Base-by-base conservation (phyloP, 768 basidiomycete species). In the Tylopilus balloui region DNA sequence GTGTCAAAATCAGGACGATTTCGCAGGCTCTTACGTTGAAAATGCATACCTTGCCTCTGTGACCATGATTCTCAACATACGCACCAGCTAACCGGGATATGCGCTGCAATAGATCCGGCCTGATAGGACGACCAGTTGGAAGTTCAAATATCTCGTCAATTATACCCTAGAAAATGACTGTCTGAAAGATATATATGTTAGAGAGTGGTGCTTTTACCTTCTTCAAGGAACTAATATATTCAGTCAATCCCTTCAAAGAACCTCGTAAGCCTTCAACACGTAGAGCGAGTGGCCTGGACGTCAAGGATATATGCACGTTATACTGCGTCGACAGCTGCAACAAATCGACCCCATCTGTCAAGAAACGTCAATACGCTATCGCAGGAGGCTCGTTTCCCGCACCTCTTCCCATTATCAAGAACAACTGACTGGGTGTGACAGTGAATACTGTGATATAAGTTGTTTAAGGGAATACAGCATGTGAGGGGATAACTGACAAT, bases 361-460 rank as follows among this genome's bases (percentile, higher is more conserved):
- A 12, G 9, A 53, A 44, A 51, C 6, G 34, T 57, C 42, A 59
- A 49, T 32, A n/a, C 25, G 54, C 11, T 25, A 47, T 48, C 21
- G 27, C n/a, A 14, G 6, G 25, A 41, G 50, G 35, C 9, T 17
- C 8, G 4, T 38, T 31, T 31, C 37, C 43, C 53, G 42, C 25
- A 85, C 88, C 83, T 76, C 77, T 83, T 34, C 87, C 87, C 52
- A 91, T 74, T 25, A 89, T 72, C 25, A 89, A 61, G 61, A 89
- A 87, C 6, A 87, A 72, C 55, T 86, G 75, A 42, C 73, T 75
- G 3, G 80, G 75, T 15, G 72, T 75, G 49, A 90, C 66, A 27
- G 74, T 65, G 57, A 84, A 78, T 3, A 65, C 88, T 89, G 55
- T 9, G 27, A 44, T 25, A 44, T 42, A 49, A 19, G 39, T 47